phyloP scores from a whole-genome alignment of 768 basidiomycete species.

The Ramaria rubella region DNA sequence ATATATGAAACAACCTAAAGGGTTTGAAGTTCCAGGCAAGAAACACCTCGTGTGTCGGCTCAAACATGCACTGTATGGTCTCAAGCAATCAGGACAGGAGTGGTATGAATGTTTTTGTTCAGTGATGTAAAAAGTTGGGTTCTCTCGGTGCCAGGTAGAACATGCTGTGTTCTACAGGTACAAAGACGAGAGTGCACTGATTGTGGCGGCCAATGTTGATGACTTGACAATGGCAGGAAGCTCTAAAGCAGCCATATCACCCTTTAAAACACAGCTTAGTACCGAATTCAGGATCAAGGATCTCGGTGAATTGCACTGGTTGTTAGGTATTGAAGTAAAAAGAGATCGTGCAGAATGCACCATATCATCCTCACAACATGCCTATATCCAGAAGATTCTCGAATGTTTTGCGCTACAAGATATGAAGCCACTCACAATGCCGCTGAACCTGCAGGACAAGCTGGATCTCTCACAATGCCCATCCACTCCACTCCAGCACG shows the following conservation, averaged over 20 bases:
- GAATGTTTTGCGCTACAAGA: not conserved
- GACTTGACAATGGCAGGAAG: too few relatives aligned
- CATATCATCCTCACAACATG: not conserved
- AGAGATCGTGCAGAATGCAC: not conserved
- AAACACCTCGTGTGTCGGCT: not conserved
- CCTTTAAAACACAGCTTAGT: too few relatives aligned
- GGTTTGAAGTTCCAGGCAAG: not conserved
- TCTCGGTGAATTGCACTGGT: not conserved
- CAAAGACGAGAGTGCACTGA: not conserved
- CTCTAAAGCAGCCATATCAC: not conserved
- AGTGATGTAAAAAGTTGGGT: not conserved
- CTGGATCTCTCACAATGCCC: not conserved
- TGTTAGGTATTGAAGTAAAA: not conserved
- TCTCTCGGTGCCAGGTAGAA: not conserved
- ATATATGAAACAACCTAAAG: not conserved
- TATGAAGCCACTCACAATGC: not conserved
- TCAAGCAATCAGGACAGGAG: not conserved
- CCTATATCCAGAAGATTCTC: not conserved
- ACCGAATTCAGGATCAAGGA: too few relatives aligned
- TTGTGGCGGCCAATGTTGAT: not conserved
- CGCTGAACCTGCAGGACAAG: not conserved
- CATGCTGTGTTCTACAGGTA: not conserved
- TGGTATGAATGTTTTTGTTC: too few relatives aligned
- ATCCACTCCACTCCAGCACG: not conserved
- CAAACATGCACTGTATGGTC: not conserved